These are phyloP conservation scores for Pneumocystis wakefieldiae DNA, from an alignment of 1,139 yeast genomes.

Conservation along the genomic window DNA sequence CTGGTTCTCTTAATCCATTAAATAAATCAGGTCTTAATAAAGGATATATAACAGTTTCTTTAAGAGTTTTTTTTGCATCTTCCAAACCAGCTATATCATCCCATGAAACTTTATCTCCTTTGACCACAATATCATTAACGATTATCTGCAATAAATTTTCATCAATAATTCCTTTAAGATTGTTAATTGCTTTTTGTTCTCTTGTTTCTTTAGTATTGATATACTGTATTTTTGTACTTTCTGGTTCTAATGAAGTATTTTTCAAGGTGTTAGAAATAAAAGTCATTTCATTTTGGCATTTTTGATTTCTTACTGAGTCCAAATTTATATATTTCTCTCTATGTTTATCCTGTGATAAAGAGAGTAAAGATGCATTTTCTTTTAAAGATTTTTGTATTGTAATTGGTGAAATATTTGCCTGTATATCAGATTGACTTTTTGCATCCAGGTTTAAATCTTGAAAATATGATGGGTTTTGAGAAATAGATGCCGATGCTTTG, in stretches of 20 bases:
- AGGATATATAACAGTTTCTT: slow-evolving; percentile 95
- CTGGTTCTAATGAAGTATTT: background rate
- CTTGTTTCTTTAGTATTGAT: slow-evolving; percentile 5
- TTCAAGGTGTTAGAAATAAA: background rate
- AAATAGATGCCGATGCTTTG: background rate
- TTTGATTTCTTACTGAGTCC: background rate
- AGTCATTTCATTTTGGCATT: background rate
- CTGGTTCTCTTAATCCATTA: slow-evolving; percentile 85
- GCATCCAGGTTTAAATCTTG: background rate
- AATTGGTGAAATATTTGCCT: background rate
- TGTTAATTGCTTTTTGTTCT: slow-evolving; percentile 21
- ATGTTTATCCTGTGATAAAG: background rate
- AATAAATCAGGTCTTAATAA: slow-evolving; percentile 86
- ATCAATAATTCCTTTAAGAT: slow-evolving; percentile 32
- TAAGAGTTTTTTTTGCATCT: slow-evolving; percentile 71
- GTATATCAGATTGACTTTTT: background rate
- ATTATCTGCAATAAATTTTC: slow-evolving; percentile 70
- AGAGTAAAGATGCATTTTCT: background rate
- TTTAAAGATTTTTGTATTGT: background rate
- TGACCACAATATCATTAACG: slow-evolving; percentile 76
- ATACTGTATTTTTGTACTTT: background rate
- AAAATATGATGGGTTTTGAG: background rate
- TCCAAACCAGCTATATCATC: slow-evolving; percentile 92
- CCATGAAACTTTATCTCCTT: slow-evolving; percentile 95
- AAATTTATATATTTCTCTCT: background rate